Base-by-base conservation (phyloP, 1,139 yeast species). In the Nakaseomyces sp. region DNA sequence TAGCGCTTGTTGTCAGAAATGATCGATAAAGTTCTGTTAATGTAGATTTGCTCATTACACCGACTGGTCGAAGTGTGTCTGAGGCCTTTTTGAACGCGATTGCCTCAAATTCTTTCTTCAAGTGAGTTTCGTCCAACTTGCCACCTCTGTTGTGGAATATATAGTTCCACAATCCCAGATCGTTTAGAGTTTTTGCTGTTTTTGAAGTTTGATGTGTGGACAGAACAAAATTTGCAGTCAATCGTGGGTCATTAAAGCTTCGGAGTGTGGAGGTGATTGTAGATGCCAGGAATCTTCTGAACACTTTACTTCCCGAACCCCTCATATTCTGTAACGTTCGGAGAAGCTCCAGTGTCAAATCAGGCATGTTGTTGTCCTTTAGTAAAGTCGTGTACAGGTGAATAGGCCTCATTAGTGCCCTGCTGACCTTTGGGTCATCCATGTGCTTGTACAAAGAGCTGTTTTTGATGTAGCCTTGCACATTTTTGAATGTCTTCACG, bases 181-280 rank as follows among this genome's bases (percentile, higher is more conserved):
- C 45, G 37, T 58, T 58, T 20, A 60, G 35, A 12, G 56, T 25
- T 5, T 17, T 22, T 9, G 44, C 42, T 7, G 57, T 49, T 10
- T 43, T 31, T 3, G 45, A 44, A 3, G 41, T 44, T 5, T 44
- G 40, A 29, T 49, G 50, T 7, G 56, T 49, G 10, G 57, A 50
- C 16, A 55, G 19, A 5, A 57, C 24, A 33, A 54, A 56, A 29
- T 54, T 52, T 7, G 49, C 43, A 3, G 49, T 45, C 28, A 59
- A 40, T 44, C 51, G 55, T 16, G 61, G 57, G 40, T 60, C 62
- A 33, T 57, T 52, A 19, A 57, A 58, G 6, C 51, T 44, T 35
- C 57, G 46, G n/a, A 57, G 30, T 3, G 58, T 47, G 2, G 51
- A 33, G 5, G 43, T 29, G 5, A 53, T 38, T 13, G 33, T 30